These are phyloP conservation scores for Euphrasia arctica DNA, from an alignment of 305 asterid species.

Conservation along the genomic window DNA sequence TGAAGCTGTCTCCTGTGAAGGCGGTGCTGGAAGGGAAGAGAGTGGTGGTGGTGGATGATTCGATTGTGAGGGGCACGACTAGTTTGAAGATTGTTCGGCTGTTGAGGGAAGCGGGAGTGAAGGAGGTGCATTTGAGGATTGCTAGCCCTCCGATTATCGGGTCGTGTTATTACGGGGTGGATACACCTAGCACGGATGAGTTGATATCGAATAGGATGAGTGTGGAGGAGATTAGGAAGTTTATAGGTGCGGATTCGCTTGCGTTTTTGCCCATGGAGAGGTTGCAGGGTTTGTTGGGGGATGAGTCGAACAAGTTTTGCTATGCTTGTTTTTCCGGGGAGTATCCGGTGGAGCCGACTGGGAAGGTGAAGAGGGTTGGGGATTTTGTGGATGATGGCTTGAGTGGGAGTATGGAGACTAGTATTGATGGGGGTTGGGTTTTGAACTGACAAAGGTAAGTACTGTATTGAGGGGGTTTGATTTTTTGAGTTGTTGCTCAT, in stretches of 20 bases:
- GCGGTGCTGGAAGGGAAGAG: conserved; percentile 94
- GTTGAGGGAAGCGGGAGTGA: conserved; percentile 72
- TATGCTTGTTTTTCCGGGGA: conserved; percentile 60
- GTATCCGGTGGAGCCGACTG: conserved; percentile 68
- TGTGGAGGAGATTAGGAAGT: conserved; percentile 65
- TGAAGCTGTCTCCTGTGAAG: conserved; percentile 78
- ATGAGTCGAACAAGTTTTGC: conserved; percentile 36
- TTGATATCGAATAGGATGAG: conserved; percentile 76
- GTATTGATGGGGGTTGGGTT: conserved; percentile 77
- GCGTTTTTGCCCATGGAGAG: conserved; percentile 42
- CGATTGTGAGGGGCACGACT: conserved; percentile 90
- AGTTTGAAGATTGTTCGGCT: conserved; percentile 79
- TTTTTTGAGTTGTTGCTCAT: too few species aligned
- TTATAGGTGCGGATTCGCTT: conserved; percentile 56
- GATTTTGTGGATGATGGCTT: conserved; percentile 71
- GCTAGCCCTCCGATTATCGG: conserved; percentile 63
- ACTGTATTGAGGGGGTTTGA: conserved; percentile 1
- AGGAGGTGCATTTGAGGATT: conserved; percentile 69
- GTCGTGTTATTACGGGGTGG: conserved; percentile 57
- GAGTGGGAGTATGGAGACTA: conserved; percentile 53
- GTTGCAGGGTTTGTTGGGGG: conserved; percentile 36
- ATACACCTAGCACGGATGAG: conserved; percentile 46
- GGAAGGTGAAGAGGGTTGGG: conserved; percentile 71
- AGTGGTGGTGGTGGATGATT: conserved; percentile 94
- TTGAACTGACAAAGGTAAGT: conserved; percentile 9